Evolutionary conservation across 768 basidiomycete species (phyloP).

Genomic region (Leccinum longicurvipes): DNA sequence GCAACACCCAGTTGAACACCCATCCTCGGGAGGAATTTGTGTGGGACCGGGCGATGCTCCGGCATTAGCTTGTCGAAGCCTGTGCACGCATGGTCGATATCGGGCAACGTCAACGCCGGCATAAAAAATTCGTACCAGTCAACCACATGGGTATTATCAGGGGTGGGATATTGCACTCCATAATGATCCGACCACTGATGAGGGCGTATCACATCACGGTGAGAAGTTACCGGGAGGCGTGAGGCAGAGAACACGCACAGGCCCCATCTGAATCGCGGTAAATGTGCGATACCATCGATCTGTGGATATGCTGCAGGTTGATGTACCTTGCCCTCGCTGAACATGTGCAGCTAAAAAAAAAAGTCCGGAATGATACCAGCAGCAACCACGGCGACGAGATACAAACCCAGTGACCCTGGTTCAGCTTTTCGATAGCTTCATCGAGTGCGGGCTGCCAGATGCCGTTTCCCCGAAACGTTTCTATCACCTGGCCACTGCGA

Average conservation of each 20-base stretch:
- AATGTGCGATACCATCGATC: slow-evolving; percentile 40
- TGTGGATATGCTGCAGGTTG: slow-evolving; percentile 56
- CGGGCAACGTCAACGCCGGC: background rate
- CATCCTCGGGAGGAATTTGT: slow-evolving; percentile 64
- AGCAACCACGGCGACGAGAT: background rate
- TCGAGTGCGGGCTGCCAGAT: slow-evolving; percentile 87
- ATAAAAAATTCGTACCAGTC: slow-evolving; percentile 46
- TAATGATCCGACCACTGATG: slow-evolving; percentile 76
- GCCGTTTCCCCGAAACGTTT: slow-evolving; percentile 89
- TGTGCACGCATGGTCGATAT: slow-evolving; percentile 21
- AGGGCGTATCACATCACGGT: background rate
- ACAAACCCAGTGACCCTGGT: slow-evolving; percentile 84
- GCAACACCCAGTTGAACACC: slow-evolving; percentile 68
- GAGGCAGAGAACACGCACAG: slow-evolving; percentile 54
- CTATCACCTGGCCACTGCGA: slow-evolving; percentile 82
- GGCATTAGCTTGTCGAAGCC: slow-evolving; percentile 91
- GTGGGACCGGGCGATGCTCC: slow-evolving; percentile 73
- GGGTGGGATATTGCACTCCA: slow-evolving; percentile 63
- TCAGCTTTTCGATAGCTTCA: slow-evolving; percentile 73
- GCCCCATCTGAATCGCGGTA: slow-evolving; percentile 93
- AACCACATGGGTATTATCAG: slow-evolving; percentile 92
- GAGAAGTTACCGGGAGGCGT: background rate
- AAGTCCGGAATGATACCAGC: background rate
- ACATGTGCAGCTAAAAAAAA: slow-evolving; percentile 77
- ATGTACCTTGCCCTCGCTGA: slow-evolving; percentile 85